A percentile compares a stretch with the other conserved stretches of the same genome.
Conservation (phyloP, 2,329 filamentous ascomycete genomes). For the Aureobasidium sp. region DNA sequence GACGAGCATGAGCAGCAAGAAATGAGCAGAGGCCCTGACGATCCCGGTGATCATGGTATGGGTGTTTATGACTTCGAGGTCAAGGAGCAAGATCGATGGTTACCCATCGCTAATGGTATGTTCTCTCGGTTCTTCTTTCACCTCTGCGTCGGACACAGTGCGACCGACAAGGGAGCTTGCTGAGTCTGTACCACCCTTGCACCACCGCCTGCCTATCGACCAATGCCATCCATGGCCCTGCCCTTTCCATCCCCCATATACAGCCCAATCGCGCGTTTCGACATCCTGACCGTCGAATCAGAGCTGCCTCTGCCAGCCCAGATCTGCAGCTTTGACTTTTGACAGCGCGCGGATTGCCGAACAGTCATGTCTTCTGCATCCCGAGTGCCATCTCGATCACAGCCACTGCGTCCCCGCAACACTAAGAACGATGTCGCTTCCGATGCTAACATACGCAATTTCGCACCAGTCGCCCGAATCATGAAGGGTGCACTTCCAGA, state of each 20-base stretch:
- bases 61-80: constrained; percentile 91
- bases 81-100: constrained; percentile 99
- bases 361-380: constrained; percentile 40
- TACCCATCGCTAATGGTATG: constrained; percentile 99
- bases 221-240: constrained; percentile 25
- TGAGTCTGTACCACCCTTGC: constrained; percentile 24
- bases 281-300: constrained; percentile 43
- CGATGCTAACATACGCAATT: constrained; percentile 92
- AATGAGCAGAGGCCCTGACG: constrained; percentile 21
- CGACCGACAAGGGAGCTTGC: not conserved
- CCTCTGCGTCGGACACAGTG: constrained; percentile 1
- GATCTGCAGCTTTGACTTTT: constrained; percentile 28
- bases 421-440: constrained; percentile 36
- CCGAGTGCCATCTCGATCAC: constrained; percentile 24
- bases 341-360: constrained; percentile 27
- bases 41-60: constrained; percentile 48
- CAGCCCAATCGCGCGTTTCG: constrained; percentile 41
- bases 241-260: constrained; percentile 29
- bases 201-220: constrained; percentile 27
- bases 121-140: constrained; percentile 31
- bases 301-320: constrained; percentile 28
- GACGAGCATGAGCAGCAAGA: constrained; percentile 75
- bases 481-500: constrained; percentile 98
- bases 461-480: constrained; percentile 93
- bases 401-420: constrained; percentile 22